Evolutionary conservation across 768 basidiomycete genomes (phyloP).

Genomic region (Obba rivulosa): DNA sequence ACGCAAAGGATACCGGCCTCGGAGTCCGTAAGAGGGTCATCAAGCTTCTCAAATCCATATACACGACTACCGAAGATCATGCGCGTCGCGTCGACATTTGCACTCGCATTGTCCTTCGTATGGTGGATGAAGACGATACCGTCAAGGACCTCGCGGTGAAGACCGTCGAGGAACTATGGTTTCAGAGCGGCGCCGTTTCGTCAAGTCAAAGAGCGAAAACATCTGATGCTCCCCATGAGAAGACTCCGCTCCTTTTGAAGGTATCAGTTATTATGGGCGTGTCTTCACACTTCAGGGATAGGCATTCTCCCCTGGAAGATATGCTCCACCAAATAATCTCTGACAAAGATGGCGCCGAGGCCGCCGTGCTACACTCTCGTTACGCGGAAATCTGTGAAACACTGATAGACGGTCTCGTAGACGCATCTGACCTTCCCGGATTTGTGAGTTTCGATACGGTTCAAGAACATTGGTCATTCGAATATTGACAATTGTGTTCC

Average conservation of each 20-base stretch:
- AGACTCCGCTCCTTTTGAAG: slow-evolving; percentile 52
- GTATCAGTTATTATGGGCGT: slow-evolving; percentile 85
- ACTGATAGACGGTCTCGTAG: slow-evolving; percentile 84
- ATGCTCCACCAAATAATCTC: slow-evolving; percentile 78
- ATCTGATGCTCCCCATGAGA: slow-evolving; percentile 35
- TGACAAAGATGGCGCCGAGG: slow-evolving; percentile 57
- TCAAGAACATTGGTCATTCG: background rate
- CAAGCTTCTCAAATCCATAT: slow-evolving; percentile 85
- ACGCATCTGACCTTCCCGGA: slow-evolving; percentile 73
- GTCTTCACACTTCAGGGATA: slow-evolving; percentile 74
- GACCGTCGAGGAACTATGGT: slow-evolving; percentile 90
- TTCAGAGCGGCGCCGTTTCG: slow-evolving; percentile 35
- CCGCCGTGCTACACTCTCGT: slow-evolving; percentile 50
- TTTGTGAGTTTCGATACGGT: slow-evolving; percentile 46
- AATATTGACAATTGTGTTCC: background rate
- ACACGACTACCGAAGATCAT: slow-evolving; percentile 55
- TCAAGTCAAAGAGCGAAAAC: background rate
- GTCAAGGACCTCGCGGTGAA: slow-evolving; percentile 93
- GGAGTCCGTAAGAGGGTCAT: slow-evolving; percentile 94
- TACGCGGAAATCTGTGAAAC: slow-evolving; percentile 80
- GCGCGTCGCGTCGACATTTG: slow-evolving; percentile 72
- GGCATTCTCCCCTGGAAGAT: slow-evolving; percentile 80
- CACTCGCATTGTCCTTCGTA: slow-evolving; percentile 72
- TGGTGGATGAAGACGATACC: slow-evolving; percentile 90
- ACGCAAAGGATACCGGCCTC: slow-evolving; percentile 81